Conservation (phyloP, 306 rosid genomes). For the Pyrus betulifolia region DNA sequence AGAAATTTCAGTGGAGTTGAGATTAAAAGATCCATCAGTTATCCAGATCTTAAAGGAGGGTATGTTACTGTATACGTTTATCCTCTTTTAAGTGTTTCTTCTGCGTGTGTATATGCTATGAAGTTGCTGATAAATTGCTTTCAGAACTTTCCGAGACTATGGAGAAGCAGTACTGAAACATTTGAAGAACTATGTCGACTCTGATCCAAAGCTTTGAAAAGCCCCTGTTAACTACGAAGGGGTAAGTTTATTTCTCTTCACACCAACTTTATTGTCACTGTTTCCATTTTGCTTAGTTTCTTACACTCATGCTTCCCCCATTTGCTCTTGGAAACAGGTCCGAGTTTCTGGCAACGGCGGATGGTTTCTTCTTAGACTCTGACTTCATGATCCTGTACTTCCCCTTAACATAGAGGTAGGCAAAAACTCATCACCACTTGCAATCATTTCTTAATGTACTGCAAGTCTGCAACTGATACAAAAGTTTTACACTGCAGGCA, state of each 20-base stretch:
- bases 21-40: constrained; percentile 82
- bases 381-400: constrained; percentile 95
- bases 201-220: too few relatives aligned
- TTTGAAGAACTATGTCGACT: too few relatives aligned
- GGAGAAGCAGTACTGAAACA: too few relatives aligned
- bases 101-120: too few relatives aligned
- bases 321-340: constrained; percentile 41
- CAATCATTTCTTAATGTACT: background rate
- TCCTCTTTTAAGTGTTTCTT: too few relatives aligned
- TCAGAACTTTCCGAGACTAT: too few relatives aligned
- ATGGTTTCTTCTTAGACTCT: constrained; percentile 92
- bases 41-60: constrained; percentile 63
- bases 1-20: constrained; percentile 60
- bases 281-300: background rate
- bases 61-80: too few relatives aligned
- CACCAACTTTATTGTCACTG: background rate
- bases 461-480: constrained; percentile 24
- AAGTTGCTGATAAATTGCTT: too few relatives aligned
- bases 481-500: constrained; percentile 39
- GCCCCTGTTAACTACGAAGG: constrained; percentile 53
- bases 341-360: constrained; percentile 88
- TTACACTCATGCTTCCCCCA: constrained; percentile 19
- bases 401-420: constrained; percentile 96
- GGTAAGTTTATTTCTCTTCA: constrained; percentile 30
- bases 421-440: background rate